Evolutionary conservation across 805 yeast species (phyloP).

Genomic region (Candida golubevii): DNA sequence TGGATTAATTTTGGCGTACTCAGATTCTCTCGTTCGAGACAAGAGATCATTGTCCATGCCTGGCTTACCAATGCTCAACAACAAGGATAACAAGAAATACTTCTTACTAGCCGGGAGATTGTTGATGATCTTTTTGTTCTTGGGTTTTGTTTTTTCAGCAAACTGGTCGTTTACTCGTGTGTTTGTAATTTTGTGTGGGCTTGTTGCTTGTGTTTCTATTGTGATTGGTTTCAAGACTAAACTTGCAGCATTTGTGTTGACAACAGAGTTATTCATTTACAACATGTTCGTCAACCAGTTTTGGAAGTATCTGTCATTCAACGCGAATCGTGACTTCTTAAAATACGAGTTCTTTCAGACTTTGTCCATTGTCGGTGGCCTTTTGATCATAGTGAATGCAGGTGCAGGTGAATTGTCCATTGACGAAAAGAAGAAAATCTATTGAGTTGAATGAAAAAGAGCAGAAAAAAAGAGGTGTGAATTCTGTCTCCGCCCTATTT

Average conservation of each 20-base stretch:
- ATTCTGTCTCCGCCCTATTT: too few species aligned
- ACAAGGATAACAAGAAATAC: slow-evolving; percentile 73
- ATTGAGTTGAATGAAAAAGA: slow-evolving; percentile 29
- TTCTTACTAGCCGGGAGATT: slow-evolving; percentile 84
- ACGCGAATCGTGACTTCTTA: slow-evolving; percentile 79
- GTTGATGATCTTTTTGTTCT: slow-evolving; percentile 75
- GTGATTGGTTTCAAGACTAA: slow-evolving; percentile 92
- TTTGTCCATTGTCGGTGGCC: slow-evolving; percentile 90
- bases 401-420: slow-evolving; percentile 94
- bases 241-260: slow-evolving; percentile 70
- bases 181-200: slow-evolving; percentile 64
- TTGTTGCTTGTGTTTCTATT: slow-evolving; percentile 67
- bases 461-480: too few species aligned
- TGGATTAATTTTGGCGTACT: slow-evolving; percentile 80
- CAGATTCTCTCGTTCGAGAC: slow-evolving; percentile 80
- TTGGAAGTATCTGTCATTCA: slow-evolving; percentile 72
- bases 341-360: slow-evolving; percentile 95
- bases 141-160: slow-evolving; percentile 77
- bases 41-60: slow-evolving; percentile 64
- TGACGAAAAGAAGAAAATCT: slow-evolving; percentile 93
- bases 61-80: slow-evolving; percentile 69
- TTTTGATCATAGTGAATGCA: slow-evolving; percentile 82
- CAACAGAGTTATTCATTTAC: slow-evolving; percentile 67
- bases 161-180: slow-evolving; percentile 66
- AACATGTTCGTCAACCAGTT: slow-evolving; percentile 80